These are phyloP conservation scores for Sphagnurus paluster DNA, from an alignment of 1,284 basidiomycete genomes.

Conservation along the genomic window DNA sequence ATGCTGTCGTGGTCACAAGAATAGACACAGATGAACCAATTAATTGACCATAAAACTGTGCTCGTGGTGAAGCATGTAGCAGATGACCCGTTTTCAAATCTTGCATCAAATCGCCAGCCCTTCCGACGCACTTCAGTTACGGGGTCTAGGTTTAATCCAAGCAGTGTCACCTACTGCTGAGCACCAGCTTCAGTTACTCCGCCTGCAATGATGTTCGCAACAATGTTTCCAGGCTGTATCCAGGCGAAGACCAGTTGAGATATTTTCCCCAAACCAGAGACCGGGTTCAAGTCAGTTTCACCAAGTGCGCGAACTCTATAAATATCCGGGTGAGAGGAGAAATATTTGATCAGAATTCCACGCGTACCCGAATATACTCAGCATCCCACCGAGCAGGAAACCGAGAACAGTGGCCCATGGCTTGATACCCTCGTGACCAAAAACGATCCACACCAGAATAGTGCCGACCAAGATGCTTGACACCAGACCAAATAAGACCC, in stretches of 20 bases:
- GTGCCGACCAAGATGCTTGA: conserved; percentile 73
- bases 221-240: conserved; percentile 91
- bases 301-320: conserved; percentile 84
- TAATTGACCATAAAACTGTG: conserved; percentile 87
- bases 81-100: conserved; percentile 96
- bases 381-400: conserved; percentile 78
- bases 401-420: conserved; percentile 92
- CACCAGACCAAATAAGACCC: conserved; percentile 75
- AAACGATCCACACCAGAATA: conserved; percentile 82
- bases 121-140: conserved; percentile 31
- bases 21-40: conserved; percentile 89
- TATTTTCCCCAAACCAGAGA: conserved; percentile 93
- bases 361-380: conserved; percentile 84
- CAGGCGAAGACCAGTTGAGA: conserved; percentile 93
- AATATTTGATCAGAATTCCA: neutral
- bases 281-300: conserved; percentile 92
- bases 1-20: conserved; percentile 86
- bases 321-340: conserved; percentile 1
- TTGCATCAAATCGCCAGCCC: conserved; percentile 97
- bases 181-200: conserved; percentile 97
- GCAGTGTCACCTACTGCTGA: conserved; percentile 67
- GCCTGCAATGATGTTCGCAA: conserved; percentile 95
- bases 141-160: neutral
- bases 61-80: conserved; percentile 82
- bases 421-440: conserved; percentile 87